Base-by-base conservation (phyloP, 495 filamentous ascomycete genomes). In the Corynascus novoguineensis region DNA sequence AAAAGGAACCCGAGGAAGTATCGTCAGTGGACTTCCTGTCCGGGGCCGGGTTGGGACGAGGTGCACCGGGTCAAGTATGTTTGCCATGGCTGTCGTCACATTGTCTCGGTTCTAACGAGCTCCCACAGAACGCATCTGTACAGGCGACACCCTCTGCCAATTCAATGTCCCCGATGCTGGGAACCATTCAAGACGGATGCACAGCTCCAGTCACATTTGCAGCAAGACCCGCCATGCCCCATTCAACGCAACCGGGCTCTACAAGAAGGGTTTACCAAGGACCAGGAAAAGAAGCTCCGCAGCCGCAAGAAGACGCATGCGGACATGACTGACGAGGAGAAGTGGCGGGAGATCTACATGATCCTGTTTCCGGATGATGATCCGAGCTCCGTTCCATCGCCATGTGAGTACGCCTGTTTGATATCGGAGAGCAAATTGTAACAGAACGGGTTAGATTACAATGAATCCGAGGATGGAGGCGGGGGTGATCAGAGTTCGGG, bases 311-410 rank as follows among this genome's bases (percentile, higher is more conserved):
- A 68, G 64, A 66, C 60, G 8, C 64, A 70, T 17, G 64, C 65
- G 1, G 64, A 71, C 47, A 70, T 71, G 61, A 74, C 70, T 4
- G 74, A 76, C 37, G 69, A 70, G 45, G 72, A 76, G 50, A 72
- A 73, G 44, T 76, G 74, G 74, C 64, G 56, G 25, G 73, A 76
- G 15, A 75, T 75, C 5, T 76, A 76, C 55, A 59, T 60, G 42
- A 70, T 75, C 28, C 52, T 76, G 0, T 76, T 76, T 49, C 74
- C 74, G 0, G 65, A 65, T n/a, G 71, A 70, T 19, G 71, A 73
- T 17, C 50, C 34, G 3, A 61, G 62, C 10, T 63, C 70, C 0
- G 62, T 73, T 28, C 73, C 73, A 10, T 70, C 64, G 9, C 71
- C 73, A 37, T 75, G 73, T 75, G 58, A 58, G 71, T 60, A 47